A percentile compares a stretch with the other conserved stretches of the same genome.
Evolutionary conservation across 495 filamentous ascomycete genomes (phyloP).

Genomic region (Neurospora sp.): DNA sequence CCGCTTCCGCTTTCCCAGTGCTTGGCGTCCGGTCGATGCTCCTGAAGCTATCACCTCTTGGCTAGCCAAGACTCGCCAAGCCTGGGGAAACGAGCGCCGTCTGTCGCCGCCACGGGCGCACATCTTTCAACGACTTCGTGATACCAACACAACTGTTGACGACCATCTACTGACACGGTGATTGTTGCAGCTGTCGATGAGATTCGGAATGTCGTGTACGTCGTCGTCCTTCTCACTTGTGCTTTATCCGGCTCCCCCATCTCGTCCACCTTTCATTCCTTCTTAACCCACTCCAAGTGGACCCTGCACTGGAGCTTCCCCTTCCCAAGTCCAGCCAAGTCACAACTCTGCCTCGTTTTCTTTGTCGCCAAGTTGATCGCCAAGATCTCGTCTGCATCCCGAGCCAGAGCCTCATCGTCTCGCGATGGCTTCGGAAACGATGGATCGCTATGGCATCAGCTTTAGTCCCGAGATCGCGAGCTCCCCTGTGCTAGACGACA

Average conservation of each 20-base stretch:
- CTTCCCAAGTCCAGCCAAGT: too few species aligned
- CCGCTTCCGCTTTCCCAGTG: slow-evolving; percentile 5
- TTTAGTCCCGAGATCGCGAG: neutral
- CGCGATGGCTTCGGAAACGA: neutral
- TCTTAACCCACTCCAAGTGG: neutral
- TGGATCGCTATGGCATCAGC: neutral
- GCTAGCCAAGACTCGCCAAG: slow-evolving; percentile 29
- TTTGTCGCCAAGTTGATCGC: neutral
- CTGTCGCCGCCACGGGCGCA: neutral
- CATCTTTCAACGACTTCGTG: neutral
- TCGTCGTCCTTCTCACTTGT: slow-evolving; percentile 1
- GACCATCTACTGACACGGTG: slow-evolving; percentile 14
- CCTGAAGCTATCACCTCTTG: slow-evolving; percentile 16
- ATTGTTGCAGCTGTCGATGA: slow-evolving; percentile 25
- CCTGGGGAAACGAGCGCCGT: slow-evolving; percentile 11
- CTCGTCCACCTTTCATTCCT: neutral
- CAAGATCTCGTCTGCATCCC: neutral
- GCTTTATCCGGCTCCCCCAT: neutral
- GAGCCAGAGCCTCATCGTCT: neutral
- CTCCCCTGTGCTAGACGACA: neutral
- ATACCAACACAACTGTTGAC: neutral
- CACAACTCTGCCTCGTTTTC: neutral
- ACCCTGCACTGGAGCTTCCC: neutral
- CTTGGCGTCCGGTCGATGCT: neutral
- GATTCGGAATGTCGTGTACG: slow-evolving; percentile 32